phyloP scores from a whole-genome alignment of 495 filamentous ascomycete species.

The Podospora bellae-mahoneyi region DNA sequence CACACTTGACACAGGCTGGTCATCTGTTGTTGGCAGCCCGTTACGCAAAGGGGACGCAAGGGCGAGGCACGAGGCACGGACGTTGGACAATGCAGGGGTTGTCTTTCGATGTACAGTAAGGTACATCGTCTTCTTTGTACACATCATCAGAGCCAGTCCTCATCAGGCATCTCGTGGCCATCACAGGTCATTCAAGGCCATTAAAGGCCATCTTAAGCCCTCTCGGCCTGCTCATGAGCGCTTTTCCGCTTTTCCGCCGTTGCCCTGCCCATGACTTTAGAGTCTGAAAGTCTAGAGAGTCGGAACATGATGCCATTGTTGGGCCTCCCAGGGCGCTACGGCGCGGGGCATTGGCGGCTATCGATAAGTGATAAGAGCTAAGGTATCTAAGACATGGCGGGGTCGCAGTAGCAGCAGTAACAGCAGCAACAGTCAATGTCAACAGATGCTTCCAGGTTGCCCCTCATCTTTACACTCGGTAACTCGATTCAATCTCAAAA shows the following conservation, averaged over 20 bases:
- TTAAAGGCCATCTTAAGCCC: slow-evolving; percentile 22
- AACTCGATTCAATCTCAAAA: neutral
- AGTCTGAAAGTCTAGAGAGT: neutral
- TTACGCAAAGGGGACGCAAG: neutral
- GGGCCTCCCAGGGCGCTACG: neutral
- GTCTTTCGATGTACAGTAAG: slow-evolving; percentile 10
- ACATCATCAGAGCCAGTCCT: slow-evolving; percentile 26
- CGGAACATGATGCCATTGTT: neutral
- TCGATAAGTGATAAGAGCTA: neutral
- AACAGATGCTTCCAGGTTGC: too few relatives aligned
- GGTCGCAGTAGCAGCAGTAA: neutral
- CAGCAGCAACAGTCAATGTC: neutral
- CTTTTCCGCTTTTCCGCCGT: neutral
- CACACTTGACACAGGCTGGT: slow-evolving; percentile 13
- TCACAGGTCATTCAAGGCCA: slow-evolving; percentile 21
- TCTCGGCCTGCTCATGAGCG: neutral
- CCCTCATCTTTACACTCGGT: too few relatives aligned
- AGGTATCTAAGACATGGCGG: neutral
- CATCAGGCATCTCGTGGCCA: neutral
- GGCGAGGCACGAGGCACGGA: slow-evolving; percentile 11
- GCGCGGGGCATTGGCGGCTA: neutral
- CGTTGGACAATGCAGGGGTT: slow-evolving; percentile 1
- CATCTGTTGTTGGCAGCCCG: slow-evolving; percentile 2
- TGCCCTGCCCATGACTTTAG: too few relatives aligned
- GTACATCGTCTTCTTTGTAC: slow-evolving; percentile 25